Evolutionary conservation across 2,329 filamentous ascomycete genomes (phyloP).

Genomic region (Penicillium occitanis): DNA sequence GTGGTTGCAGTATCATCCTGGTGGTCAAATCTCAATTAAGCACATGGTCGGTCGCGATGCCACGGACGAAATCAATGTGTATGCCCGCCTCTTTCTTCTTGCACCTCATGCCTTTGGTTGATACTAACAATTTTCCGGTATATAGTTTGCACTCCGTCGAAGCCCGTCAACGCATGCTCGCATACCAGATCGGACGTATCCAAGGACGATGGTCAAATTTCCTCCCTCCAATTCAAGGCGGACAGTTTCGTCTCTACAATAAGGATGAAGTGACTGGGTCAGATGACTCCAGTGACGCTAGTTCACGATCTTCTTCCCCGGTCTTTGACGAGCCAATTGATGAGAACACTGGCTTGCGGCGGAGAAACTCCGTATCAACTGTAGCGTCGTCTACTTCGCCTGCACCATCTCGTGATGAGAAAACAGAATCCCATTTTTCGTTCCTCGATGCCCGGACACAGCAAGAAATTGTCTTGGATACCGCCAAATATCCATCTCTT

Average conservation of each 20-base stretch:
- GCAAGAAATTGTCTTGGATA: conserved; percentile 72
- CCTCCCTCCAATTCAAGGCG: conserved; percentile 86
- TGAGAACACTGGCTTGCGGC: conserved; percentile 35
- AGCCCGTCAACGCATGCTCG: conserved; percentile 72
- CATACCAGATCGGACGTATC: conserved; percentile 79
- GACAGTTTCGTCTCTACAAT: conserved; percentile 64
- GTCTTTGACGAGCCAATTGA: conserved; percentile 56
- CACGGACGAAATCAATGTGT: conserved; percentile 92
- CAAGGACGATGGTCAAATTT: conserved; percentile 86
- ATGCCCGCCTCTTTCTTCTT: conserved; percentile 39
- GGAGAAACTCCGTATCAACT: conserved; percentile 34
- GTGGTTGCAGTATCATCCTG: conserved; percentile 88
- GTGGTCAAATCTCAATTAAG: conserved; percentile 83
- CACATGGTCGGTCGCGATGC: conserved; percentile 95
- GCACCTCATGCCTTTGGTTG: conserved; percentile 5
- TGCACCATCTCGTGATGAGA: conserved; percentile 26
- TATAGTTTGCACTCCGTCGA: conserved; percentile 73
- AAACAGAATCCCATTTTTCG: conserved; percentile 50
- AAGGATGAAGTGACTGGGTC: conserved; percentile 41
- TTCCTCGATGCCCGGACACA: conserved; percentile 72
- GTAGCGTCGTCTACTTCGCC: conserved; percentile 34
- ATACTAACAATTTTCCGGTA: conserved; percentile 23
- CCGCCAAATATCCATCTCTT: conserved; percentile 75
- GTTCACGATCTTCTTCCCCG: conserved; percentile 59
- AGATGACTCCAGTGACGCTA: conserved; percentile 51